Conservation (phyloP, 306 rosid species). For the Gastrolobium villosum region DNA sequence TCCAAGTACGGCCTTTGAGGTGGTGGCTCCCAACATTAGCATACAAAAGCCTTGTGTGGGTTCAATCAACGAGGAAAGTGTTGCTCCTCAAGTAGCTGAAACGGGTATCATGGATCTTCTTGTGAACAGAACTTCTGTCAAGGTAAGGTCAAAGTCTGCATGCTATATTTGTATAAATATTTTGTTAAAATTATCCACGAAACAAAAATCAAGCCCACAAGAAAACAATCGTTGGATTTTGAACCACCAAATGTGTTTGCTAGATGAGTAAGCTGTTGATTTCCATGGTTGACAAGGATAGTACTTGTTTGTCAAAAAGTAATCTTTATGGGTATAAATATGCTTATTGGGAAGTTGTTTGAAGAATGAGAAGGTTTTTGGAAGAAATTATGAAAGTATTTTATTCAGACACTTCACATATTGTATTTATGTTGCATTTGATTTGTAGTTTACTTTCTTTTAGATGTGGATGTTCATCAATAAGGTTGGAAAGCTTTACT, state of each 20-base stretch:
- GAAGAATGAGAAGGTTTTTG: background rate
- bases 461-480: background rate
- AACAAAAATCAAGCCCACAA: background rate
- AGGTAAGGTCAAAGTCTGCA: constrained; percentile 60
- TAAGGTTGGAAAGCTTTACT: background rate
- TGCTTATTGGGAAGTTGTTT: background rate
- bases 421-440: background rate
- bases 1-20: constrained; percentile 74
- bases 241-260: constrained; percentile 8
- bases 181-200: constrained; percentile 6
- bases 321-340: background rate
- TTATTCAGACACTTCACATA: background rate
- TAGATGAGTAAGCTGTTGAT: constrained; percentile 10
- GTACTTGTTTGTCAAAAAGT: background rate
- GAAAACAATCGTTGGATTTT: constrained; percentile 2
- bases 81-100: constrained; percentile 84
- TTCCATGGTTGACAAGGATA: background rate
- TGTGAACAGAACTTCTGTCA: constrained; percentile 70
- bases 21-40: constrained; percentile 66
- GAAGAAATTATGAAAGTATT: background rate
- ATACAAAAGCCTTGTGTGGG: constrained; percentile 84
- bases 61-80: constrained; percentile 77
- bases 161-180: constrained; percentile 17
- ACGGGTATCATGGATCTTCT: constrained; percentile 79
- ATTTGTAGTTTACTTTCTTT: background rate